These are phyloP conservation scores for Cryptococcus maquisensis DNA, from an alignment of 1,284 basidiomycete species.

Conservation along the genomic window DNA sequence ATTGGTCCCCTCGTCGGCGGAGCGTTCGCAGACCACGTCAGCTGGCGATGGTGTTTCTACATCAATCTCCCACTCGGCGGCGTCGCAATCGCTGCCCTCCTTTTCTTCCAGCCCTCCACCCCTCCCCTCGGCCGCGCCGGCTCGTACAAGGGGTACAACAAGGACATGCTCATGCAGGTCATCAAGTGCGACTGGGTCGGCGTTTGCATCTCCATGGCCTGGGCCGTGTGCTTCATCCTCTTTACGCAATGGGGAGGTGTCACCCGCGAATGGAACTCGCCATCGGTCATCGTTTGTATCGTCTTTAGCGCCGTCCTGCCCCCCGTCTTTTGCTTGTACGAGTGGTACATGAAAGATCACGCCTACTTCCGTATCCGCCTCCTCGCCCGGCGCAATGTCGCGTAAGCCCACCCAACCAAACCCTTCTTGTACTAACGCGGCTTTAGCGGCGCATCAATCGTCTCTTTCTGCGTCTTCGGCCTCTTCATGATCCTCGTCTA, in stretches of 20 bases:
- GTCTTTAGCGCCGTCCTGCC: slow-evolving; percentile 36
- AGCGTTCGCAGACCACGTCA: slow-evolving; percentile 38
- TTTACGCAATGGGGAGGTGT: slow-evolving; percentile 46
- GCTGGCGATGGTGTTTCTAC: slow-evolving; percentile 39
- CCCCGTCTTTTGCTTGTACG: slow-evolving; percentile 40
- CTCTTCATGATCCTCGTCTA: slow-evolving; percentile 44
- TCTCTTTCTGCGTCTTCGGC: slow-evolving; percentile 33
- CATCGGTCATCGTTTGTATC: slow-evolving; percentile 44
- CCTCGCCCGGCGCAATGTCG: slow-evolving; percentile 41
- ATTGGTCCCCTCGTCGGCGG: slow-evolving; percentile 51
- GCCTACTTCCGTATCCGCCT: slow-evolving; percentile 49
- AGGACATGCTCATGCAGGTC: slow-evolving; percentile 34
- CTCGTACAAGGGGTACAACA: slow-evolving; percentile 38
- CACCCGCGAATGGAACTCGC: slow-evolving; percentile 43
- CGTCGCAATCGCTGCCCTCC: slow-evolving; percentile 31
- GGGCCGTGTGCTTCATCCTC: slow-evolving; percentile 38
- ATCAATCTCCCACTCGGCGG: slow-evolving; percentile 50
- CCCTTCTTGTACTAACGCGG: slow-evolving; percentile 2
- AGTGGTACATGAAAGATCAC: slow-evolving; percentile 43
- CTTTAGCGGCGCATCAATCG: slow-evolving; percentile 25
- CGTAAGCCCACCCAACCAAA: slow-evolving; percentile 18
- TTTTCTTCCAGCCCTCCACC: slow-evolving; percentile 29
- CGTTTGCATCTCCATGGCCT: slow-evolving; percentile 34
- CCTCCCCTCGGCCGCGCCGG: slow-evolving; percentile 40
- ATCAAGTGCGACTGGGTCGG: slow-evolving; percentile 45